phyloP scores from a whole-genome alignment of 345 rosid species.

The Syzygium grande region DNA sequence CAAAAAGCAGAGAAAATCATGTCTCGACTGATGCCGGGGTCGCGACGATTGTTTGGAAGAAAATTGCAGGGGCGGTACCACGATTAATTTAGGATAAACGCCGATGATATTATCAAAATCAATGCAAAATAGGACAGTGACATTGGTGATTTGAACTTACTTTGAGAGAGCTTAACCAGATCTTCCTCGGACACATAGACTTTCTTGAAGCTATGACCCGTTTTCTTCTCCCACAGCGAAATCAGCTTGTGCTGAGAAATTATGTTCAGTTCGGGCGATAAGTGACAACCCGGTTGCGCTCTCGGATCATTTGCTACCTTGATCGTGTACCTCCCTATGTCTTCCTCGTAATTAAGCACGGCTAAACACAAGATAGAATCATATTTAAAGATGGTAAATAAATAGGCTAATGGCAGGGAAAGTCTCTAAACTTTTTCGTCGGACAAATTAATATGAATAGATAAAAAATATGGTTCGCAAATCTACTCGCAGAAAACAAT shows the following conservation, averaged over 20 bases:
- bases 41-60: background rate
- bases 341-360: slow-evolving; percentile 33
- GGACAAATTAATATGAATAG: background rate
- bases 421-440: background rate
- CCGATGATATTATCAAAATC: background rate
- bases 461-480: background rate
- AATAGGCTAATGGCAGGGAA: background rate
- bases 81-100: background rate
- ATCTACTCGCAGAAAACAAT: background rate
- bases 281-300: slow-evolving; percentile 15
- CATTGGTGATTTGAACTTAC: slow-evolving; percentile 9
- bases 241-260: slow-evolving; percentile 26
- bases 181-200: slow-evolving; percentile 19
- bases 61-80: background rate
- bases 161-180: slow-evolving; percentile 19
- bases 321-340: slow-evolving; percentile 27
- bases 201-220: slow-evolving; percentile 13
- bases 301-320: slow-evolving; percentile 28
- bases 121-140: background rate
- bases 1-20: background rate
- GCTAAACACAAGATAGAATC: slow-evolving; percentile 4
- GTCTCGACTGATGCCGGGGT: background rate
- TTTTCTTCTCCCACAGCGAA: slow-evolving; percentile 35
- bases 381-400: background rate
- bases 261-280: slow-evolving; percentile 9